phyloP scores from a whole-genome alignment of 2,329 filamentous ascomycete genomes.

The Epichloe hybrida region DNA sequence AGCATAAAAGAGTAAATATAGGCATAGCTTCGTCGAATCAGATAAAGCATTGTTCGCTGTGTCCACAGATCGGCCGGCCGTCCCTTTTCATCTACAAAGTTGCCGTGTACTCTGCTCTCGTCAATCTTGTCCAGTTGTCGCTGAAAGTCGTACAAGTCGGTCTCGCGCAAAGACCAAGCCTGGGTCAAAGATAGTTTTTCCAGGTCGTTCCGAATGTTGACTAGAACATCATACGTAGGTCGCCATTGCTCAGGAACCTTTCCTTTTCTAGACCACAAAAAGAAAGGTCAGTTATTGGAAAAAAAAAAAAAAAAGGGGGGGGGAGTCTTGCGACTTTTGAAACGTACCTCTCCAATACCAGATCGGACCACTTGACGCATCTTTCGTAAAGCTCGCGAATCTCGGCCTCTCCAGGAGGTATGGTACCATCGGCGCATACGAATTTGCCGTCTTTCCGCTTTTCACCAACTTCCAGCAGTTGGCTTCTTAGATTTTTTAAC shows the following conservation, averaged over 20 bases:
- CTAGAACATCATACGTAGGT: slow-evolving; percentile 62
- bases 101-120: slow-evolving; percentile 70
- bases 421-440: slow-evolving; percentile 48
- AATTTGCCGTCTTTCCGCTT: slow-evolving; percentile 64
- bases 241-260: slow-evolving; percentile 71
- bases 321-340: not conserved
- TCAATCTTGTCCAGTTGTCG: slow-evolving; percentile 85
- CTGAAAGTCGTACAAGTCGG: slow-evolving; percentile 89
- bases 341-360: slow-evolving; percentile 65
- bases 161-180: slow-evolving; percentile 93
- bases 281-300: not conserved
- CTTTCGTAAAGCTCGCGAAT: slow-evolving; percentile 58
- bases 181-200: slow-evolving; percentile 90
- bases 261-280: slow-evolving; percentile 48
- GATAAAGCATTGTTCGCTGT: slow-evolving; percentile 80
- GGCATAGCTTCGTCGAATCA: slow-evolving; percentile 83
- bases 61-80: slow-evolving; percentile 83
- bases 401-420: slow-evolving; percentile 51
- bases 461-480: slow-evolving; percentile 65
- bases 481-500: slow-evolving; percentile 66
- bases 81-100: slow-evolving; percentile 72
- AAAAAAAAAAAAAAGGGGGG: too few species aligned
- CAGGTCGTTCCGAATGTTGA: slow-evolving; percentile 76
- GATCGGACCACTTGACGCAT: slow-evolving; percentile 67
- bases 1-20: slow-evolving; percentile 91